These are phyloP conservation scores for Rhodamnia rubescens DNA, from an alignment of 345 rosid species.

Conservation along the genomic window DNA sequence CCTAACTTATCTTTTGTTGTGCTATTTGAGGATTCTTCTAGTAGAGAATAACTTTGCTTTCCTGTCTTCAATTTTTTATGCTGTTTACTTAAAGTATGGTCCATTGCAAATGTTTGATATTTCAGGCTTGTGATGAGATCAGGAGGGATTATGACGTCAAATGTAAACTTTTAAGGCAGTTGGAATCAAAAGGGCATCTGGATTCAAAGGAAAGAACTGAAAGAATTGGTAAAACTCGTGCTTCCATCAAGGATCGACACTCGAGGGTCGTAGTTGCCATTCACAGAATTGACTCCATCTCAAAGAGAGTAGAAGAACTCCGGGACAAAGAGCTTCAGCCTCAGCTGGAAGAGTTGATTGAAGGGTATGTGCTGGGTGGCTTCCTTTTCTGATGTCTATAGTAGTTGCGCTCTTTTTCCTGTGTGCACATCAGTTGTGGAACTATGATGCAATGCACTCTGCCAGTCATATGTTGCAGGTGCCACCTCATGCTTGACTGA, in stretches of 20 bases:
- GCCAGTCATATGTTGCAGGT: not conserved
- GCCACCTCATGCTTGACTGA: not conserved
- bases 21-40: not conserved
- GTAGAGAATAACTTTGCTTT: not conserved
- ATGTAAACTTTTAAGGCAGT: slow-evolving; percentile 55
- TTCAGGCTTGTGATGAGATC: slow-evolving; percentile 70
- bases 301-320: slow-evolving; percentile 81
- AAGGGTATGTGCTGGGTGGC: slow-evolving; percentile 44
- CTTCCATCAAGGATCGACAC: slow-evolving; percentile 80
- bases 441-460: not conserved
- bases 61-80: not conserved
- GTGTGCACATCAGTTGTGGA: not conserved
- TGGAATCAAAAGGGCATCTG: slow-evolving; percentile 68
- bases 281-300: slow-evolving; percentile 84
- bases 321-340: slow-evolving; percentile 97
- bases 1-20: not conserved
- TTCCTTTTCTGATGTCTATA: not conserved
- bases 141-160: slow-evolving; percentile 66
- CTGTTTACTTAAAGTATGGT: not conserved
- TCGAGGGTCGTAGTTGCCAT: slow-evolving; percentile 91
- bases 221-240: slow-evolving; percentile 69
- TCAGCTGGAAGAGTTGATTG: slow-evolving; percentile 89
- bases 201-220: slow-evolving; percentile 51
- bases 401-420: not conserved
- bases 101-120: not conserved